A percentile compares a stretch with the other conserved stretches of the same genome.
Evolutionary conservation across 129 eudicot species (phyloP).

Genomic region (Calendula officinalis): DNA sequence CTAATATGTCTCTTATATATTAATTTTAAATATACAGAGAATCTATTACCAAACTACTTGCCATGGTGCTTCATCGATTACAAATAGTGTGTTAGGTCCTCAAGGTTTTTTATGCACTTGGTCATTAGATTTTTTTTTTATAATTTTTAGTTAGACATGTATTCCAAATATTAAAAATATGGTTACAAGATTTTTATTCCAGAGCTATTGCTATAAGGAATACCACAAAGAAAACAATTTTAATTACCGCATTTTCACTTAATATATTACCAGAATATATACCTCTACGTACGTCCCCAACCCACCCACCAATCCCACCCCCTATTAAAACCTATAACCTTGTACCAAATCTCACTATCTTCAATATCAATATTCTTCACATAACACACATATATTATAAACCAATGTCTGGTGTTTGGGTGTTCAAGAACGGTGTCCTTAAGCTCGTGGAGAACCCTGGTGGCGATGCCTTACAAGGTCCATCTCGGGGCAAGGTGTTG

Average conservation of each 20-base stretch:
- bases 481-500: constrained; percentile 41
- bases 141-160: too few species aligned
- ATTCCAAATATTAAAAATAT: too few species aligned
- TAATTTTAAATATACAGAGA: too few species aligned
- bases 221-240: not conserved
- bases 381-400: not conserved
- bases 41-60: too few species aligned
- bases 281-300: constrained; percentile 11
- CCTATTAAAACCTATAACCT: constrained; percentile 21
- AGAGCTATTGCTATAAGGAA: not conserved
- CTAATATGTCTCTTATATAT: too few species aligned
- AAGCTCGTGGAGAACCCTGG: constrained; percentile 70
- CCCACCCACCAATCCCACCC: not conserved
- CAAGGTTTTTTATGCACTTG: too few species aligned
- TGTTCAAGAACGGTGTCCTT: constrained; percentile 81
- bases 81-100: too few species aligned
- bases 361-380: not conserved
- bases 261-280: constrained; percentile 27
- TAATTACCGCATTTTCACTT: not conserved
- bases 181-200: not conserved
- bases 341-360: constrained; percentile 15
- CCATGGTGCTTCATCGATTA: too few species aligned
- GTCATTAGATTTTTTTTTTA: too few species aligned
- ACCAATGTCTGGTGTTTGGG: constrained; percentile 95
- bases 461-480: constrained; percentile 39